Evolutionary conservation across 306 rosid species (phyloP), one percentile per base, ranked within the genome.

Genomic region (Fagus sylvatica): DNA sequence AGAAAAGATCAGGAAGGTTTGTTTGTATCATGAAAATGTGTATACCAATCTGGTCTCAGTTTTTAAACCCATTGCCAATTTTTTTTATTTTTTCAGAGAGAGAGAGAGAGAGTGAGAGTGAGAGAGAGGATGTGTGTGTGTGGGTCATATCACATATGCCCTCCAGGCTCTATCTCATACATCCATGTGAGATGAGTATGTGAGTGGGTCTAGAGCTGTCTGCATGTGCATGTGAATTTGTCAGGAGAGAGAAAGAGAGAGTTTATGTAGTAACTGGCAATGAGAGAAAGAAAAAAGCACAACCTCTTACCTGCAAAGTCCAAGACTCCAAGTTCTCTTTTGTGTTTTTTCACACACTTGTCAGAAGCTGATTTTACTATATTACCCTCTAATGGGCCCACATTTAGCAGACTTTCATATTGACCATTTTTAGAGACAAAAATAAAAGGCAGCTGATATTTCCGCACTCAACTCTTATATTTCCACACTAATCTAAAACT

Each of bases 151-250:
- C 13, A 46, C 51, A 46, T 46, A 75, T 69, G 80, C 72, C 41
- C 67, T 60, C 74, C 1, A 76, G 78, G 79, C 71, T 69, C 65
- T 40, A 77, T 76, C 86, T 82, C 83, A 41, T 62, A 79, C 57
- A 84, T 87, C 82, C 81, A 86, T 88, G 93, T 90, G 96, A 71
- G 86, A 65, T 80, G 93, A 76, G 80, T 75, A 76, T 89, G 73
- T 77, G 74, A 49, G 92, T 85, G 93, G 95, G 90, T 83, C 89
- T 79, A 81, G 19, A 76, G 71, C 79, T 87, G 96, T 86, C 91
- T 81, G 83, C 87, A 85, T 86, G 88, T 87, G 93, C 98, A 91
- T 90, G 91, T 93, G 98, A 91, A 67, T 22, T 59, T 86, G 97
- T 91, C 97, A 90, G 88, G 72, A 43, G 40, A n/a, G 36, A 30